Percentiles rank a stretch among this genome's conserved stretches.
These are phyloP conservation scores for Linum usitatissimum DNA, from an alignment of 345 rosid species.

Conservation along the genomic window DNA sequence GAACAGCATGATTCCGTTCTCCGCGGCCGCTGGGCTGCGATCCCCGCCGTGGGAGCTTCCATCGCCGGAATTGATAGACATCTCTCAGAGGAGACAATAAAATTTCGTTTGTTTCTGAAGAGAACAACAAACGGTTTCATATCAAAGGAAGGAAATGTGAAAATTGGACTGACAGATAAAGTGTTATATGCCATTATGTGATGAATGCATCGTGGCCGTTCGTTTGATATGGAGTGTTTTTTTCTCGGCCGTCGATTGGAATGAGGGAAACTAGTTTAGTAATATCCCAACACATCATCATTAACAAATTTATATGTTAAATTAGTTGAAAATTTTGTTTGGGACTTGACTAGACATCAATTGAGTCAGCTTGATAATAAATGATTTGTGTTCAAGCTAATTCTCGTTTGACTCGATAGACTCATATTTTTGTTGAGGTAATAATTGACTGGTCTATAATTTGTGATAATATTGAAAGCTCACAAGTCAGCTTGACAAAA, in stretches of 20 bases:
- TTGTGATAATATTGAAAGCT: no score
- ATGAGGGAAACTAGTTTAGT: neutral
- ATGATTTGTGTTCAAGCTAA: no score
- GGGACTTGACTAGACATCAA: no score
- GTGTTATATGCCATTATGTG: neutral
- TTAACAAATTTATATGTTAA: no score
- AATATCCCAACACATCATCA: neutral
- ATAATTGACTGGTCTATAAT: no score
- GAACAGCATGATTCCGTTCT: conserved; percentile 56
- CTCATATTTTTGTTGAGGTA: no score
- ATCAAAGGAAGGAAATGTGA: neutral
- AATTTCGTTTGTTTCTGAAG: conserved; percentile 5
- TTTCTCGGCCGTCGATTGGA: neutral
- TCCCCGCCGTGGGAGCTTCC: conserved; percentile 3
- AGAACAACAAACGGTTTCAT: conserved; percentile 41
- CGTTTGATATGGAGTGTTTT: neutral
- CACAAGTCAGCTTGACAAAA: no score
- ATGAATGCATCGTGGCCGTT: neutral
- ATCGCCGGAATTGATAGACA: conserved; percentile 5
- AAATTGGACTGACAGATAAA: neutral
- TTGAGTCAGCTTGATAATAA: no score
- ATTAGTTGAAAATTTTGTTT: no score
- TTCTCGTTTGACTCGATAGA: no score
- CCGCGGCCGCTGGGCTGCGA: conserved; percentile 12
- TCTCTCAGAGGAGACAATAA: conserved; percentile 9